A percentile compares a stretch with the other conserved stretches of the same genome.
These are phyloP conservation scores for Candida fluviatilis DNA, from an alignment of 805 yeast genomes.

Conservation along the genomic window DNA sequence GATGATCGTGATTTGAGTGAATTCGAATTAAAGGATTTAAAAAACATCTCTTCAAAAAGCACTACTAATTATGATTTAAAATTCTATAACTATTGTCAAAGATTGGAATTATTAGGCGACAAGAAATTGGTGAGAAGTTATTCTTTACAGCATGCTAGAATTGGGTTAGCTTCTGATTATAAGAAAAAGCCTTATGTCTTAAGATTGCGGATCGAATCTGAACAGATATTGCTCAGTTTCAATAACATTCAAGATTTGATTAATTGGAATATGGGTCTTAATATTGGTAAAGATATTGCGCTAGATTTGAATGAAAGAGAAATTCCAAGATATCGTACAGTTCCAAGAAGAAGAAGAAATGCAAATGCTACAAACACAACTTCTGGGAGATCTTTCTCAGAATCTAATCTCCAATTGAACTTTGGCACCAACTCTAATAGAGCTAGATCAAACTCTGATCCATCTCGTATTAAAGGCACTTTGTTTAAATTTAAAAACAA, in stretches of 20 bases:
- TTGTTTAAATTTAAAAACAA: neutral
- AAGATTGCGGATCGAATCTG: conserved; percentile 75
- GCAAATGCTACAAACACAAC: conserved; percentile 7
- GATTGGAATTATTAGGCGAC: conserved; percentile 15
- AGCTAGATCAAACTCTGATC: neutral
- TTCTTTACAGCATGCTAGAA: conserved; percentile 76
- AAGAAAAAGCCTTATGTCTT: conserved; percentile 63
- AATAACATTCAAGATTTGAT: conserved; percentile 61
- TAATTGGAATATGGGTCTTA: conserved; percentile 71
- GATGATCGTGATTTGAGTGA: conserved; percentile 7
- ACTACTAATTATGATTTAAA: conserved; percentile 25
- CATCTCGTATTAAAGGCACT: neutral
- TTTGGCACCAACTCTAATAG: neutral
- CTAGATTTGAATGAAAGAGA: conserved; percentile 70
- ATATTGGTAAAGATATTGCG: conserved; percentile 74
- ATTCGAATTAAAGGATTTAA: conserved; percentile 9
- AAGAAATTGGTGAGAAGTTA: conserved; percentile 53
- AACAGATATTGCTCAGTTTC: conserved; percentile 73
- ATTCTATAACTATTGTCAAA: conserved; percentile 21
- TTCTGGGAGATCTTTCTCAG: neutral
- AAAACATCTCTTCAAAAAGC: conserved; percentile 13
- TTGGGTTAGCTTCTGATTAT: conserved; percentile 86
- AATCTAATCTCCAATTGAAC: neutral
- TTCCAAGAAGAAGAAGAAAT: conserved; percentile 69
- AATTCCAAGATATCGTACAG: conserved; percentile 72